Conservation (phyloP, 176 grass and related monocot species). For the Triticum monococcum region DNA sequence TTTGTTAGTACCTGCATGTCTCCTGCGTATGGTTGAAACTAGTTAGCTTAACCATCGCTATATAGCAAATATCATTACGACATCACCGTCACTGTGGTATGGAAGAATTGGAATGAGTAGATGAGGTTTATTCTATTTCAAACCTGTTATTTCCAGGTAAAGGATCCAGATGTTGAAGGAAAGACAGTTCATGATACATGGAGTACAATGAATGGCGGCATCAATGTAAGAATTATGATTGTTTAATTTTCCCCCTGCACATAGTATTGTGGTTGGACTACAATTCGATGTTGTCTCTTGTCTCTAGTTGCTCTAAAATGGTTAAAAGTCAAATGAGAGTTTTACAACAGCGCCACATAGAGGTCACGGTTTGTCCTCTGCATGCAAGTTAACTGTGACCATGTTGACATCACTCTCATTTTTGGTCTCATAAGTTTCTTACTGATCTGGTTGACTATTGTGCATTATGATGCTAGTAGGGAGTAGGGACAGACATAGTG, state of each 20-base stretch:
- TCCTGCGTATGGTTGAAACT: neutral
- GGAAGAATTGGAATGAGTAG: neutral
- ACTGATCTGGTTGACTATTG: neutral
- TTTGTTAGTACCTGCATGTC: constrained; percentile 4
- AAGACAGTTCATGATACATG: constrained; percentile 86
- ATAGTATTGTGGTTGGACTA: neutral
- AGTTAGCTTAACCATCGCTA: neutral
- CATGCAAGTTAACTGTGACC: neutral
- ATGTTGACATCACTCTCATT: neutral
- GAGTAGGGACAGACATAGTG: neutral
- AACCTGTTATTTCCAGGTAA: constrained; percentile 54
- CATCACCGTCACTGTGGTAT: neutral
- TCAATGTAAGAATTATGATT: constrained; percentile 58
- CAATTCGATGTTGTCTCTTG: neutral
- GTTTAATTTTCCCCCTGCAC: neutral
- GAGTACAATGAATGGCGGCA: constrained; percentile 45
- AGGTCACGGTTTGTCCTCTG: neutral
- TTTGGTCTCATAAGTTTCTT: neutral
- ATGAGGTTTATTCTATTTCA: constrained; percentile 11
- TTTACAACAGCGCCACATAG: neutral
- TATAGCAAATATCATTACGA: neutral
- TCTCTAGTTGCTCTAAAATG: neutral
- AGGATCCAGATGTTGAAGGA: constrained; percentile 68
- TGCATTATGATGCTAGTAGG: neutral
- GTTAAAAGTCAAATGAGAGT: neutral